Percentiles rank a stretch among this genome's conserved stretches.
These are phyloP conservation scores for Sporothrix protearum DNA, from an alignment of 2,329 filamentous ascomycete genomes.

Conservation along the genomic window DNA sequence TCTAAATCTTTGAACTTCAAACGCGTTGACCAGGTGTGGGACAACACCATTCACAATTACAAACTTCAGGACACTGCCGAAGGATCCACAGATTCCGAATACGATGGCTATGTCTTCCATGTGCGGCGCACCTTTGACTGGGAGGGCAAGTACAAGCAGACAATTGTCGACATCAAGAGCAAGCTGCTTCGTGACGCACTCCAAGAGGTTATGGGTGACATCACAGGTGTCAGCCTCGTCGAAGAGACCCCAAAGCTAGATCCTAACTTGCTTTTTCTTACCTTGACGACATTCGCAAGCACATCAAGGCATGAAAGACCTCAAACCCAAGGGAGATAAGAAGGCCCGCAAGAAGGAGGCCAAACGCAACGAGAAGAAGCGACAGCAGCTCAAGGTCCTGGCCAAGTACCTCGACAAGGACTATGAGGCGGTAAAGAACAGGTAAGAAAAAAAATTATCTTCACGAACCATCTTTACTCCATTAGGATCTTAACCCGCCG, in stretches of 20 bases:
- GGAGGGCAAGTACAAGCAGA: constrained; percentile 73
- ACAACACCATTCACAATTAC: constrained; percentile 48
- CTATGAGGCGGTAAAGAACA: constrained; percentile 71
- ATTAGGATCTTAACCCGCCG: not conserved
- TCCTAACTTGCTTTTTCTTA: constrained; percentile 72
- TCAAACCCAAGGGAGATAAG: constrained; percentile 47
- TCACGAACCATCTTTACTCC: too few relatives aligned
- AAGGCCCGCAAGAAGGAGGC: constrained; percentile 59
- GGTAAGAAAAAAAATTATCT: constrained; percentile 30
- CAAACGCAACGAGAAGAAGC: constrained; percentile 56
- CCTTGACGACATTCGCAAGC: constrained; percentile 68
- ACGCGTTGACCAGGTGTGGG: constrained; percentile 55
- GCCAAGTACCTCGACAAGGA: constrained; percentile 55
- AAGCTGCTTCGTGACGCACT: constrained; percentile 70
- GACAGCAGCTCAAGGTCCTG: constrained; percentile 61
- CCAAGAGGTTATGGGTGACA: constrained; percentile 67
- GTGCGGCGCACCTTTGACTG: constrained; percentile 78
- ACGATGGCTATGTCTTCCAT: constrained; percentile 78
- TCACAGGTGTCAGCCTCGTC: constrained; percentile 75
- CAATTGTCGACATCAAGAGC: constrained; percentile 80
- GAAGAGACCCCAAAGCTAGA: constrained; percentile 73
- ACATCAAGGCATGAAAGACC: constrained; percentile 61
- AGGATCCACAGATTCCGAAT: constrained; percentile 48
- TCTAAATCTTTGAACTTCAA: constrained; percentile 42
- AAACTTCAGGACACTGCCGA: constrained; percentile 55